Evolutionary conservation across 108 stramenopile species (phyloP).

Genomic region (Nitzschia putrida): DNA sequence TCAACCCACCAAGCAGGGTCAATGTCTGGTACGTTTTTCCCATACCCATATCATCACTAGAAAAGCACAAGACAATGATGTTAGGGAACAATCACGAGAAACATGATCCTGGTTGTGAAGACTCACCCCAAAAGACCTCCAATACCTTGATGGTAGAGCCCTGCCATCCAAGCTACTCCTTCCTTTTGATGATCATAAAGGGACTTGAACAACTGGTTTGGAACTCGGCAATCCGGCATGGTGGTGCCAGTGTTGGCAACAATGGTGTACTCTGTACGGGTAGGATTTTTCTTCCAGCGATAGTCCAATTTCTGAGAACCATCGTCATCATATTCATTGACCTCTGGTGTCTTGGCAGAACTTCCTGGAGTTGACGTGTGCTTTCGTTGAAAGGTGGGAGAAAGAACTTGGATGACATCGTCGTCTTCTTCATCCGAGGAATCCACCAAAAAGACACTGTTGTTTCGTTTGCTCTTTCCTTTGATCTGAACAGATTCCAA

Average conservation of each 20-base stretch:
- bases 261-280: constrained; percentile 8
- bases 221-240: constrained; percentile 65
- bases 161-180: constrained; percentile 93
- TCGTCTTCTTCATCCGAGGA: constrained; percentile 16
- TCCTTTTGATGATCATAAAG: constrained; percentile 81
- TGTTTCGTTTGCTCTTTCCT: background rate
- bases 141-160: constrained; percentile 63
- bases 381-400: background rate
- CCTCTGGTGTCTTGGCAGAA: background rate
- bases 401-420: background rate
- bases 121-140: constrained; percentile 92
- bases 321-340: background rate
- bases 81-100: background rate
- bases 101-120: constrained; percentile 26
- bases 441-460: background rate
- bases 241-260: constrained; percentile 5
- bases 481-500: background rate
- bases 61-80: constrained; percentile 4
- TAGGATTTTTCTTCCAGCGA: background rate
- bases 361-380: background rate
- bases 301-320: background rate
- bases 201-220: constrained; percentile 50
- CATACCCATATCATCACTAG: constrained; percentile 26
- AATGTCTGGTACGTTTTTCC: constrained; percentile 78
- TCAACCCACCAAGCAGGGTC: constrained; percentile 65